Evolutionary conservation across 169 alveolate genomes (phyloP), one percentile per base, ranked within the genome.

Genomic region (Pseudocohnilembus persalinus): DNA sequence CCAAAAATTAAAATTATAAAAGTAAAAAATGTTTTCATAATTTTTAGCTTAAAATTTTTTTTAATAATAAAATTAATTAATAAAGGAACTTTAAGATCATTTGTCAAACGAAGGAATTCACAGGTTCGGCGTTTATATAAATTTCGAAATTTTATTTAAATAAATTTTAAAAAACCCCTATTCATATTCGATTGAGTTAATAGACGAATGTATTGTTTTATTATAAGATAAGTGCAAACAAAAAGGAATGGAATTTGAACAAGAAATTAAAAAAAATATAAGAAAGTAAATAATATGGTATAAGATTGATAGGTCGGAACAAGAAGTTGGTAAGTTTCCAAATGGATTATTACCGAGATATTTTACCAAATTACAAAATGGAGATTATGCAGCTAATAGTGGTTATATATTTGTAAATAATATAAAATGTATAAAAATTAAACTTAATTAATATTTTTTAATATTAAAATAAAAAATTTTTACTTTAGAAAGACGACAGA

Each of bases 281-380:
- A 49, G 68, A 20, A 49, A 49, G 20, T 11, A 49, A 11, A 49
- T 90, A 83, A 32, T 89, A 88, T 82, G 83, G 91, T 74, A 92
- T 91, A 76, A 65, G 88, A 87, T 90, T 90, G 92, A 86, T 82
- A 90, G 33, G 85, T 89, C 85, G 82, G 87, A 87, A 29, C 83
- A 78, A 77, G 64, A 92, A 92, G 77, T 96, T n/a, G 79, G 89
- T 27, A 92, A 88, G 27, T 31, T 76, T 82, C 90, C 68, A 49
- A 49, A 96, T 33, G 78, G 96, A 31, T 83, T 93, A 25, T 88
- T 92, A 64, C 95, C 96, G 11, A 88, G 96, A 68, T 95, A 95
- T 76, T 95, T 95, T 72, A 90, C 95, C 11, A 89, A 94, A 68
- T 83, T 94, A 34, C 49, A 72, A 49, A 86, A 86, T 31, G 87